phyloP scores from a whole-genome alignment of 306 rosid genomes.

The Argentina anserina region DNA sequence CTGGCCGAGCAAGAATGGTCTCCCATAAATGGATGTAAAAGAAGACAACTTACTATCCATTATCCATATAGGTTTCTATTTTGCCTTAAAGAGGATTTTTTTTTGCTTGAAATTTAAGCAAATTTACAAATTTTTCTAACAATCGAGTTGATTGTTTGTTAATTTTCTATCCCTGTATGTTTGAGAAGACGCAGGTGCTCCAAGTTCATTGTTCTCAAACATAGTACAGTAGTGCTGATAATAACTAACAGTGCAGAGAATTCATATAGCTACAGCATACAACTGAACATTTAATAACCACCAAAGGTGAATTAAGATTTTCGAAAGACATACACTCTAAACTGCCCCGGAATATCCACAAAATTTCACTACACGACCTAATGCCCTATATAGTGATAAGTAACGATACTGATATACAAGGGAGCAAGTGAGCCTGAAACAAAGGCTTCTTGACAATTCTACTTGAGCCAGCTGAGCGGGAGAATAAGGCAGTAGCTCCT shows the following conservation, averaged over 20 bases:
- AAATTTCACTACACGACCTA: conserved; percentile 29
- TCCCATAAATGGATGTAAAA: background rate
- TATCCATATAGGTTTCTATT: background rate
- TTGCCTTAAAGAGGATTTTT: background rate
- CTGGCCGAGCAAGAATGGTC: background rate
- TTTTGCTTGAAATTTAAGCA: background rate
- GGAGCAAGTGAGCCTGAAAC: conserved; percentile 8
- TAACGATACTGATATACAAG: conserved; percentile 18
- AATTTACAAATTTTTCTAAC: background rate
- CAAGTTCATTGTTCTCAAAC: background rate
- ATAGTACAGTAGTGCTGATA: background rate
- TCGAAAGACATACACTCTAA: conserved; percentile 1
- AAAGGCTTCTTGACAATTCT: conserved; percentile 12
- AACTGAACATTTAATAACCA: conserved; percentile 18
- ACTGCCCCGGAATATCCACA: conserved; percentile 20
- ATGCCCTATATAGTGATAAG: conserved; percentile 31
- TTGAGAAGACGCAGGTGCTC: background rate
- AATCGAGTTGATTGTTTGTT: background rate
- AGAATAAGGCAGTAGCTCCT: conserved; percentile 17
- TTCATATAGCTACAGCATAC: background rate
- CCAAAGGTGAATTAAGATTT: conserved; percentile 10
- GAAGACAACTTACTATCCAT: background rate
- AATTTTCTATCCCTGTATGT: background rate
- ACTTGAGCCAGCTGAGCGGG: conserved; percentile 9
- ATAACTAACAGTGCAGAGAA: background rate